These are phyloP conservation scores for Blastobotrys malaysiensis DNA, from an alignment of 1,139 yeast species.

Conservation along the genomic window DNA sequence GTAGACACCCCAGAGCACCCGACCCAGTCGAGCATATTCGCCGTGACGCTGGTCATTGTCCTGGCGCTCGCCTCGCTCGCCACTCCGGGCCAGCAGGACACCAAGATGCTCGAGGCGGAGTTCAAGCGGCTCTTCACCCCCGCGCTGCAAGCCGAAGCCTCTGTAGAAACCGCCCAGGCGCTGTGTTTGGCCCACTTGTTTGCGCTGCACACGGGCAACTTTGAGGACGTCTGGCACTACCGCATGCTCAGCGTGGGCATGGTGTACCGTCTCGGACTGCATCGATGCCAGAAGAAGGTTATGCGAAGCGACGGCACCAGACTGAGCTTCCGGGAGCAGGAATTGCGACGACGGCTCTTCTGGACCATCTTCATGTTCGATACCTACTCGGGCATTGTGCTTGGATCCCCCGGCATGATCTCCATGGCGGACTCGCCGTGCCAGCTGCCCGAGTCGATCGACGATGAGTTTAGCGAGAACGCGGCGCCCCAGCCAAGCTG, in stretches of 20 bases:
- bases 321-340: slow-evolving; percentile 48
- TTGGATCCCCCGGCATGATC: slow-evolving; percentile 77
- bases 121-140: slow-evolving; percentile 42
- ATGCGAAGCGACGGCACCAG: slow-evolving; percentile 53
- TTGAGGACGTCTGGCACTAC: slow-evolving; percentile 65
- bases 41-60: slow-evolving; percentile 43
- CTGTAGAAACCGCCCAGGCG: slow-evolving; percentile 66
- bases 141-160: slow-evolving; percentile 52
- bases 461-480: slow-evolving; percentile 20
- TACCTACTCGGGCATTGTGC: slow-evolving; percentile 62
- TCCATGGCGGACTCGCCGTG: slow-evolving; percentile 83
- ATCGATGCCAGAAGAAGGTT: slow-evolving; percentile 84
- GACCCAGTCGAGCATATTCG: slow-evolving; percentile 21
- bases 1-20: slow-evolving; percentile 16
- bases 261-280: slow-evolving; percentile 82
- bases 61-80: slow-evolving; percentile 33
- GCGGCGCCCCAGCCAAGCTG: slow-evolving; percentile 14
- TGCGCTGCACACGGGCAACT: slow-evolving; percentile 68
- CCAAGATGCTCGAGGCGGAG: slow-evolving; percentile 7
- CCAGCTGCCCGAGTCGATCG: slow-evolving; percentile 70
- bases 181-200: slow-evolving; percentile 64
- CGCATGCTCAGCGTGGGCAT: slow-evolving; percentile 73
- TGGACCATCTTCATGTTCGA: slow-evolving; percentile 84
- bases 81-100: slow-evolving; percentile 9
- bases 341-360: slow-evolving; percentile 72